Conservation (phyloP, 768 basidiomycete genomes). For the Tulasnella sp. region DNA sequence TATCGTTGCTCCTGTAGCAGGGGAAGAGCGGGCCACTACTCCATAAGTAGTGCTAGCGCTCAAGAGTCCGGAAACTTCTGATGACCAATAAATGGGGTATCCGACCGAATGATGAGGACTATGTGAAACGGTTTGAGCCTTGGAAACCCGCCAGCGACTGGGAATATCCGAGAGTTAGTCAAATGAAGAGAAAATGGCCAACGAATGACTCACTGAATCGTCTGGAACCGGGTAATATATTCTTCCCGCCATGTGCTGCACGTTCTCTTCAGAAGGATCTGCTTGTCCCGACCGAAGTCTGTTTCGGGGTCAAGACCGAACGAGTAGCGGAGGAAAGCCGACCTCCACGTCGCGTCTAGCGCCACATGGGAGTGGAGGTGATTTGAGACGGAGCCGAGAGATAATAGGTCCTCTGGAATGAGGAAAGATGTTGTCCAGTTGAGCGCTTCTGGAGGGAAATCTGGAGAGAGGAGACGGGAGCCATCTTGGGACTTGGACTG, state of each 20-base stretch:
- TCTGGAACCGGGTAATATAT: slow-evolving; percentile 54
- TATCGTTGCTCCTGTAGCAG: slow-evolving; percentile 63
- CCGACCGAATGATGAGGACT: slow-evolving; percentile 58
- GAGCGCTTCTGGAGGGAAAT: slow-evolving; percentile 22
- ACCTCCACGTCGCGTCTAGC: slow-evolving; percentile 74
- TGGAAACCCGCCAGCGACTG: slow-evolving; percentile 70
- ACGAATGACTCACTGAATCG: slow-evolving; percentile 47
- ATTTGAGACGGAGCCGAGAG: slow-evolving; percentile 52
- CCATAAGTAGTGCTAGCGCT: slow-evolving; percentile 63
- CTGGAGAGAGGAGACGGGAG: slow-evolving; percentile 1
- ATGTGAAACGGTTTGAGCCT: slow-evolving; percentile 57
- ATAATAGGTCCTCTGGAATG: slow-evolving; percentile 56
- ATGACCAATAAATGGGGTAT: slow-evolving; percentile 57
- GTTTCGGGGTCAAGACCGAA: slow-evolving; percentile 63
- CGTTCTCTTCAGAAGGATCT: slow-evolving; percentile 51
- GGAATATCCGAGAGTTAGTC: neutral
- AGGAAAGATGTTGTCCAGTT: slow-evolving; percentile 54
- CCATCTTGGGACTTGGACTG: slow-evolving; percentile 5
- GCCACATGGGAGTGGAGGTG: slow-evolving; percentile 60
- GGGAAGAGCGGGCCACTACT: slow-evolving; percentile 66
- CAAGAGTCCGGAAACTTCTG: slow-evolving; percentile 49
- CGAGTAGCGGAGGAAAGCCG: slow-evolving; percentile 66
- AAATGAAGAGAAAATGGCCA: neutral
- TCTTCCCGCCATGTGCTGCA: slow-evolving; percentile 66
- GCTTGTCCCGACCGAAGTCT: slow-evolving; percentile 40